These are phyloP conservation scores for Cryptosporidium sp. DNA, from an alignment of 169 alveolate species.

Conservation along the genomic window DNA sequence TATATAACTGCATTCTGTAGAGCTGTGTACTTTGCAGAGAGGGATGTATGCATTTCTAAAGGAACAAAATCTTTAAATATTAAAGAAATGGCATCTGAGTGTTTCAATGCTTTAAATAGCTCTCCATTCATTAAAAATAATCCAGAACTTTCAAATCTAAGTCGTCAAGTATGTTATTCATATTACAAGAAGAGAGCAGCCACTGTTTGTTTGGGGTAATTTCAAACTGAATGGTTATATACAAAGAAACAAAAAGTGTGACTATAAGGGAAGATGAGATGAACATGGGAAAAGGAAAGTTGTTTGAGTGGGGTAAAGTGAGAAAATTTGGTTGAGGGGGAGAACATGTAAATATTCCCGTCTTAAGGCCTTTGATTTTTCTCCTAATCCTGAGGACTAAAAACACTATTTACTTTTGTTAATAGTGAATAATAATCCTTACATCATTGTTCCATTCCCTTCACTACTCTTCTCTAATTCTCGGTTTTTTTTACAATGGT, in stretches of 20 bases:
- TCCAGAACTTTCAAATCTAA: slow-evolving; percentile 10
- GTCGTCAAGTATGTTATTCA: slow-evolving; percentile 38
- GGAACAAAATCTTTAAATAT: slow-evolving; percentile 9
- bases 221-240: not conserved
- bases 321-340: too few relatives aligned
- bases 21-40: slow-evolving; percentile 67
- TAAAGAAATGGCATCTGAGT: slow-evolving; percentile 50
- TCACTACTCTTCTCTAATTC: too few relatives aligned
- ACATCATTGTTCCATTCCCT: too few relatives aligned
- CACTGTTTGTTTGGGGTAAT: slow-evolving; percentile 4
- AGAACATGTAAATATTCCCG: too few relatives aligned
- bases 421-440: too few relatives aligned
- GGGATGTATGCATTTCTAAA: slow-evolving; percentile 11
- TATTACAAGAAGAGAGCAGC: slow-evolving; percentile 59
- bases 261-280: not conserved
- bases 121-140: slow-evolving; percentile 5
- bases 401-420: too few relatives aligned
- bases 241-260: not conserved
- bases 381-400: too few relatives aligned
- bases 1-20: slow-evolving; percentile 71
- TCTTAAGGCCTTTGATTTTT: too few relatives aligned
- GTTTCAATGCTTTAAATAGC: not conserved
- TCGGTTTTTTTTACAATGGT: not conserved
- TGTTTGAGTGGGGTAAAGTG: too few relatives aligned
- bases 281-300: not conserved